Evolutionary conservation across 2,329 filamentous ascomycete species (phyloP).

Genomic region (Penicillium hordei): DNA sequence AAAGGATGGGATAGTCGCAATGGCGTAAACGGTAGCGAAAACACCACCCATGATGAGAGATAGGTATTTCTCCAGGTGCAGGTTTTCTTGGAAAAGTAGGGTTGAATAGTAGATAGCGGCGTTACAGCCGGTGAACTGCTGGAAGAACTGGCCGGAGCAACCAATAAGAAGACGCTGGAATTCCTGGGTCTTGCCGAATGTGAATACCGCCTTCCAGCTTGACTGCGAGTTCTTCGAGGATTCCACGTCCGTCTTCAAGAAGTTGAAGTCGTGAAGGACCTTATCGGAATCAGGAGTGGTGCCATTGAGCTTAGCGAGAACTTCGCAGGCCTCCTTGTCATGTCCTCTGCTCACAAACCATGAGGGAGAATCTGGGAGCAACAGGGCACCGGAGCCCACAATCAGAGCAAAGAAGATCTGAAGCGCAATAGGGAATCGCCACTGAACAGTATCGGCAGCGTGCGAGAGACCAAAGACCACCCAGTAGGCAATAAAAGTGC

Average conservation of each 20-base stretch:
- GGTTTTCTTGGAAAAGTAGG: constrained; percentile 46
- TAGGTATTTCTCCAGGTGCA: constrained; percentile 24
- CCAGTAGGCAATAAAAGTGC: constrained; percentile 39
- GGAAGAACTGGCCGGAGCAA: constrained; percentile 38
- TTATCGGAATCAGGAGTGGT: constrained; percentile 35
- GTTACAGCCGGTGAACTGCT: constrained; percentile 50
- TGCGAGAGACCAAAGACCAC: constrained; percentile 37
- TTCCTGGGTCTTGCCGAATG: constrained; percentile 33
- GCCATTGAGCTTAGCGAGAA: constrained; percentile 50
- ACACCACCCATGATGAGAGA: constrained; percentile 31
- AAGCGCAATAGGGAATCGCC: constrained; percentile 50
- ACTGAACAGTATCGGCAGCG: constrained; percentile 35
- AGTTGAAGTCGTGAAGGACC: constrained; percentile 30
- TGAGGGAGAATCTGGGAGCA: constrained; percentile 54
- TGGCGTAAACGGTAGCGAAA: constrained; percentile 29
- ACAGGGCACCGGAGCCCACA: constrained; percentile 18
- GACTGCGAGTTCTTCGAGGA: constrained; percentile 34
- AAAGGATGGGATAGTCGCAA: constrained; percentile 26
- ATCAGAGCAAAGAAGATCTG: constrained; percentile 45
- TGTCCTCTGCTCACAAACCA: constrained; percentile 54
- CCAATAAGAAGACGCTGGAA: constrained; percentile 34
- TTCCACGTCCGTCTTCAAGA: constrained; percentile 48
- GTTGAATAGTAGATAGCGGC: constrained; percentile 48
- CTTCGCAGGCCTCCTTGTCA: constrained; percentile 47
- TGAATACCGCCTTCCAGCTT: constrained; percentile 29